phyloP scores from a whole-genome alignment of 2,329 filamentous ascomycete species.

The Rhexocercosporidium sp. region DNA sequence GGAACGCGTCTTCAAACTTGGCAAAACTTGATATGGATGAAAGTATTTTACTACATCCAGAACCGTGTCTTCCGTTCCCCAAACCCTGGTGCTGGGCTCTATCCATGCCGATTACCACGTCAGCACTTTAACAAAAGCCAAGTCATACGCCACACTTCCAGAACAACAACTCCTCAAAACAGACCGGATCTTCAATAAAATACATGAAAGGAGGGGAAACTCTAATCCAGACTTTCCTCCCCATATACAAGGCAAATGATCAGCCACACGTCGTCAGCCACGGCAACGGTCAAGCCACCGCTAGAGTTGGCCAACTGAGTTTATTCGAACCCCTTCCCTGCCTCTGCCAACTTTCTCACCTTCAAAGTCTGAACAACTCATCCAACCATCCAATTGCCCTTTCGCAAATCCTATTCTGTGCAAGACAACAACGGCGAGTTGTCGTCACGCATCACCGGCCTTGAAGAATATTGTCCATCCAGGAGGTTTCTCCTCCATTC shows the following conservation, averaged over 20 bases:
- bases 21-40: background rate
- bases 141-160: background rate
- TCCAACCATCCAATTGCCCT: background rate
- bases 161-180: background rate
- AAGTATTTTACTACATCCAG: background rate
- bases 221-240: background rate
- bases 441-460: background rate
- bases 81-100: background rate
- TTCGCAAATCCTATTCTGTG: background rate
- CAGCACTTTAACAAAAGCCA: background rate
- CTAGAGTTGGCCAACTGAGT: constrained; percentile 2
- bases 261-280: constrained; percentile 22
- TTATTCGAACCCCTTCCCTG: constrained; percentile 15
- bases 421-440: background rate
- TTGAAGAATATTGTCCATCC: background rate
- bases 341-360: constrained; percentile 18
- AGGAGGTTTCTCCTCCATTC: background rate
- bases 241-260: background rate
- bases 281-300: constrained; percentile 11
- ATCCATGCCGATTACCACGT: background rate
- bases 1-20: background rate
- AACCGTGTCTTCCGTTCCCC: background rate
- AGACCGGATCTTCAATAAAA: background rate
- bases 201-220: background rate
- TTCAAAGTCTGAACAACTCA: background rate